A percentile compares a stretch with the other conserved stretches of the same genome.
phyloP scores from a whole-genome alignment of 768 basidiomycete genomes.

The Tylopilus intermedius region DNA sequence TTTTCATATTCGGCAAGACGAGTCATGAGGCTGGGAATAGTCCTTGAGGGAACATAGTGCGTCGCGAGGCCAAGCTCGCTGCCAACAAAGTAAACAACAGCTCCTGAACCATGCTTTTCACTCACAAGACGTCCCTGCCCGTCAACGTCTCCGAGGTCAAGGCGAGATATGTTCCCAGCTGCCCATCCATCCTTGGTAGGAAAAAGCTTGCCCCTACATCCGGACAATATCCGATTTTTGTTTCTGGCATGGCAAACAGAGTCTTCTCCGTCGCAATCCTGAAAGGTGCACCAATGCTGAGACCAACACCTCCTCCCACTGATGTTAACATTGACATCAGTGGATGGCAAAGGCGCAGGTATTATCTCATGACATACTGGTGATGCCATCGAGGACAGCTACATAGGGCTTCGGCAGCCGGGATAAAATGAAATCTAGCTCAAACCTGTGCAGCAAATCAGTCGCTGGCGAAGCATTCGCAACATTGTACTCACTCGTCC shows the following conservation, averaged over 20 bases:
- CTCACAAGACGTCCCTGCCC: slow-evolving; percentile 86
- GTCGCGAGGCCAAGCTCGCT: slow-evolving; percentile 94
- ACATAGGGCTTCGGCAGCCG: slow-evolving; percentile 84
- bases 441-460: slow-evolving; percentile 51
- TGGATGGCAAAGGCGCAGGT: background rate
- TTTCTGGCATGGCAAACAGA: slow-evolving; percentile 93
- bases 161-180: slow-evolving; percentile 90
- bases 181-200: slow-evolving; percentile 84
- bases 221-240: slow-evolving; percentile 83
- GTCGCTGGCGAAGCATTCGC: slow-evolving; percentile 3
- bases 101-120: slow-evolving; percentile 13
- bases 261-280: slow-evolving; percentile 93
- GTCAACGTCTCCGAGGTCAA: slow-evolving; percentile 68
- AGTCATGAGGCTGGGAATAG: slow-evolving; percentile 66
- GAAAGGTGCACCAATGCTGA: slow-evolving; percentile 79
- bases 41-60: slow-evolving; percentile 79
- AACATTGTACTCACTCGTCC: slow-evolving; percentile 59
- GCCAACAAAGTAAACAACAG: slow-evolving; percentile 13
- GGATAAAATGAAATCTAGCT: slow-evolving; percentile 69
- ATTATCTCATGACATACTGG: slow-evolving; percentile 53
- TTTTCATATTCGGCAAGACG: slow-evolving; percentile 48
- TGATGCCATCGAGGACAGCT: slow-evolving; percentile 83
- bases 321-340: slow-evolving; percentile 5
- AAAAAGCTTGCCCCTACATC: slow-evolving; percentile 93
- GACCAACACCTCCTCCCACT: slow-evolving; percentile 97